Percentiles rank a stretch among this genome's conserved stretches.
phyloP scores from a whole-genome alignment of 345 rosid genomes.

The Adansonia digitata region DNA sequence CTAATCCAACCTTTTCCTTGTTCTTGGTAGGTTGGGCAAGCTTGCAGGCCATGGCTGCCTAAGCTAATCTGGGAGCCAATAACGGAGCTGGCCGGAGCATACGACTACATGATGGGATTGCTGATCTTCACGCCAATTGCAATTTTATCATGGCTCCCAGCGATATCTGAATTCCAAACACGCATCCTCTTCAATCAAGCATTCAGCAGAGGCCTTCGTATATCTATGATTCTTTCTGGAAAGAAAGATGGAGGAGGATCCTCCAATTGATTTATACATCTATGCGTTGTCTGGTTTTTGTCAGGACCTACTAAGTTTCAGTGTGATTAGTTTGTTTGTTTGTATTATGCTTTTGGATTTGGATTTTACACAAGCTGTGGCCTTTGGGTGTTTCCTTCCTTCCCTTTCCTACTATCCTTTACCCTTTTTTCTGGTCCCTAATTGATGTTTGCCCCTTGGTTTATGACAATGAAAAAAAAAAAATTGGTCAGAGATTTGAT shows the following conservation, averaged over 20 bases:
- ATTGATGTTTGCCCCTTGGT: background rate
- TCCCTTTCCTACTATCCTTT: background rate
- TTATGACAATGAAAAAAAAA: background rate
- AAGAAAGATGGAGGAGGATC: conserved; percentile 58
- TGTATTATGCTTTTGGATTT: background rate
- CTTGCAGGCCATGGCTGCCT: conserved; percentile 57
- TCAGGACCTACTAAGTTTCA: background rate
- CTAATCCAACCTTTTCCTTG: background rate
- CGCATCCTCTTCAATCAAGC: conserved; percentile 95
- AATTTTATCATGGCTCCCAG: conserved; percentile 88
- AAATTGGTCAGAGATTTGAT: background rate
- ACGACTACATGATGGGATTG: conserved; percentile 69
- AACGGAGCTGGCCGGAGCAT: conserved; percentile 64
- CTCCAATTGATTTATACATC: conserved; percentile 25
- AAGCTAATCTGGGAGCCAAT: conserved; percentile 67
- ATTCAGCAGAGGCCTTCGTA: conserved; percentile 87
- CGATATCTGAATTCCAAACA: conserved; percentile 83
- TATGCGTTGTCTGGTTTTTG: background rate
- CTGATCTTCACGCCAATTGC: conserved; percentile 80
- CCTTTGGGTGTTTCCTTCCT: background rate
- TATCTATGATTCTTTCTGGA: conserved; percentile 85
- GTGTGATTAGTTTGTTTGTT: background rate
- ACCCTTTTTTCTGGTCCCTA: background rate
- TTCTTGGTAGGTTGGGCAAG: conserved; percentile 63
- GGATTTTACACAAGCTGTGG: background rate